Evolutionary conservation across 345 rosid species (phyloP).

Genomic region (Crucihimalaya himalaica): DNA sequence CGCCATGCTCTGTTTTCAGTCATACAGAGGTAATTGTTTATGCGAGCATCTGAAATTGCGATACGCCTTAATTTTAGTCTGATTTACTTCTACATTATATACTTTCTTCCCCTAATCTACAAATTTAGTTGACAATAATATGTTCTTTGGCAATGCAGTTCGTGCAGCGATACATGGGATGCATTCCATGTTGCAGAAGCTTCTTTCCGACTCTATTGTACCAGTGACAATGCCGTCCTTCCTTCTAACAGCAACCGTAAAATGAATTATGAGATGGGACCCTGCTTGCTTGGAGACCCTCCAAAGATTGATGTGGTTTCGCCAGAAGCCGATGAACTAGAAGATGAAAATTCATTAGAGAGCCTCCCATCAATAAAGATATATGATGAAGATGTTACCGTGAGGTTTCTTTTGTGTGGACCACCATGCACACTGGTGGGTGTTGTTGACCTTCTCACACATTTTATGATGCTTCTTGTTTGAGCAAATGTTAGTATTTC

Average conservation of each 20-base stretch:
- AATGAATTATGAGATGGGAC: slow-evolving; percentile 56
- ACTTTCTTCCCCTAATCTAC: not conserved
- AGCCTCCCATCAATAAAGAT: slow-evolving; percentile 85
- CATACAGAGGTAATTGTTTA: slow-evolving; percentile 64
- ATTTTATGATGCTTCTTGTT: slow-evolving; percentile 20
- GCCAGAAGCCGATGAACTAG: slow-evolving; percentile 64
- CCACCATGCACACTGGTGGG: slow-evolving; percentile 63
- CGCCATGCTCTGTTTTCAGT: slow-evolving; percentile 81
- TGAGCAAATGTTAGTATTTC: slow-evolving; percentile 10
- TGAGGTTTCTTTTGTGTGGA: slow-evolving; percentile 93
- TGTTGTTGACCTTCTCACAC: slow-evolving; percentile 27
- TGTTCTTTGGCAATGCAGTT: slow-evolving; percentile 57
- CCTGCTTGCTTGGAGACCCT: slow-evolving; percentile 82
- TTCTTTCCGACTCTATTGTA: slow-evolving; percentile 80
- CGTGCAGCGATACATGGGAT: slow-evolving; percentile 88
- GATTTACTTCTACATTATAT: not conserved
- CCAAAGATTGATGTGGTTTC: slow-evolving; percentile 74
- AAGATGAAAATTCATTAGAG: slow-evolving; percentile 72
- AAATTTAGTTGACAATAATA: slow-evolving; percentile 8
- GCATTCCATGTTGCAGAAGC: slow-evolving; percentile 91
- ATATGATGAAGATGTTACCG: slow-evolving; percentile 86
- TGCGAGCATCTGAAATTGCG: slow-evolving; percentile 6
- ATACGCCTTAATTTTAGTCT: not conserved
- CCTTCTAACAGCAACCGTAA: slow-evolving; percentile 49
- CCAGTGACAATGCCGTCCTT: slow-evolving; percentile 39